Conservation (phyloP, 225 moss, liverwort and hornwort species). For the Marchantia paleacea region DNA sequence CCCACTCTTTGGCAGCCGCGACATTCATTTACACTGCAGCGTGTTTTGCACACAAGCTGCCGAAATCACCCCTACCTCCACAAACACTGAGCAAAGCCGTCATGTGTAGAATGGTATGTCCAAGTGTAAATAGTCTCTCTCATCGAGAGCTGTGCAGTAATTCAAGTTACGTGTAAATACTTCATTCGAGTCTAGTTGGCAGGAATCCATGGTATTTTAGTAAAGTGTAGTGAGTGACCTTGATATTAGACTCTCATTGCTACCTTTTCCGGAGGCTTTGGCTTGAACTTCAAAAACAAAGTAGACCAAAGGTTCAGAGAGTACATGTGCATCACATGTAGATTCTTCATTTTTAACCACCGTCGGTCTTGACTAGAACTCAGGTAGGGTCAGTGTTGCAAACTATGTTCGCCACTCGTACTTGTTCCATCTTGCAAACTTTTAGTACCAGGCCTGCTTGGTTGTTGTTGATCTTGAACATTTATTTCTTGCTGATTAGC, state of each 20-base stretch:
- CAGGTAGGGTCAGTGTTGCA: background rate
- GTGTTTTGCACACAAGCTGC: background rate
- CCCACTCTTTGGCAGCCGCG: background rate
- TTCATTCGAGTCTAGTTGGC: background rate
- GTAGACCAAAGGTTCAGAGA: background rate
- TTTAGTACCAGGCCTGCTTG: background rate
- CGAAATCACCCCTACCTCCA: background rate
- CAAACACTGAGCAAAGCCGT: background rate
- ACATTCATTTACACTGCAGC: background rate
- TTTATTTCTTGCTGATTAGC: conserved; percentile 5
- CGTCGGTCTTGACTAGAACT: background rate
- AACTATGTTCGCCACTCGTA: background rate
- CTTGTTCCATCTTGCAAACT: background rate
- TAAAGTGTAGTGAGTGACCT: background rate
- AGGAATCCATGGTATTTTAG: background rate
- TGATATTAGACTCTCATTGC: background rate
- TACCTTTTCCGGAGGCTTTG: background rate
- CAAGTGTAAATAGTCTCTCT: background rate
- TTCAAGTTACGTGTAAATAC: conserved; percentile 3
- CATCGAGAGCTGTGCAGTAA: background rate
- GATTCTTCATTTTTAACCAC: background rate
- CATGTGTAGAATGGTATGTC: background rate
- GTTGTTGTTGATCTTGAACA: background rate
- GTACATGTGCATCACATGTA: background rate
- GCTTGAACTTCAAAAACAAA: background rate